Evolutionary conservation across 257 asterid species (phyloP), one percentile per base, ranked within the genome.

Genomic region (Rubia yunnanensis): DNA sequence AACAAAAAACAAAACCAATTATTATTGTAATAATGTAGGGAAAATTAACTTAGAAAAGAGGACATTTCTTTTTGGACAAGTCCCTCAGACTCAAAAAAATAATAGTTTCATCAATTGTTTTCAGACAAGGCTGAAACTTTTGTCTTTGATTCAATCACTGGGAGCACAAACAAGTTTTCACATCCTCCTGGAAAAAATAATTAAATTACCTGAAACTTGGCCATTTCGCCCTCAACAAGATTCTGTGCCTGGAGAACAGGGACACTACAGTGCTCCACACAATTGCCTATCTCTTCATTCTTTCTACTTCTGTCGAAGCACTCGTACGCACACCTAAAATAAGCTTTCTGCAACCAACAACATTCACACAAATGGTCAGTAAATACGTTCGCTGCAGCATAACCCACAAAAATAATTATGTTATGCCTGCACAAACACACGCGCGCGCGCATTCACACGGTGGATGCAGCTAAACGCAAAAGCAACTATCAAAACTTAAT

Each of bases 201-300:
- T 11, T 27, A 53, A 53, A 53, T 57, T 65, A 32, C 60, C 56
- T 78, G 94, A 72, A 89, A 90, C 55, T 77, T 85, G 38, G 96
- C 97, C 96, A 88, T 89, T 66, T 94, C 97, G 36, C 60, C 66
- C 75, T 94, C 96, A 24, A 94, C 88, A 41, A 94, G 85, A 76
- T 94, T 81, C 81, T 94, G 92, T 32, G 99, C 94, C 60, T 77
- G 79, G 67, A 80, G 81, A 71, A 88, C 96, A 36, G 96, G 97
- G 58, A 74, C 88, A 48, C 92, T 85, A 78, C 99, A 94, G 57
- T 83, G 80, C 95, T 94, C 97, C 75, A 86, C 99, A 63, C 99
- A 94, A 50, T 85, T 85, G 68, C 77, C 67, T 14, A 90, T 86
- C 79, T 87, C 94, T 20, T 83, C 94, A 54, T 79, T 81, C 57